Evolutionary conservation across 2,329 filamentous ascomycete genomes (phyloP), one percentile per base, ranked within the genome.

Genomic region (Arthrobotrys conoides): DNA sequence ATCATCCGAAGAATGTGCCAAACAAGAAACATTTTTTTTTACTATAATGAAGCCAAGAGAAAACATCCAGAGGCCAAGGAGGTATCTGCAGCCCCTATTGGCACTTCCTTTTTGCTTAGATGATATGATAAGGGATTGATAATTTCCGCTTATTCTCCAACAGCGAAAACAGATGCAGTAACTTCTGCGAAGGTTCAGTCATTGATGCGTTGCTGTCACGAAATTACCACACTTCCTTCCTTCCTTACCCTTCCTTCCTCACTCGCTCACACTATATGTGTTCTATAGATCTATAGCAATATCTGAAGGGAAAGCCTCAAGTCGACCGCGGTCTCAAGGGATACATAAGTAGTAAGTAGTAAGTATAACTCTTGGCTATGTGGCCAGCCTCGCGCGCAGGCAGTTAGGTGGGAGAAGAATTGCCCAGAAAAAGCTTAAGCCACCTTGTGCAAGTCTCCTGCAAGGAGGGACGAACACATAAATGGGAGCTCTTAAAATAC

Each of bases 201-300:
- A 61, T 61, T 18, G 48, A 36, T 61, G 57, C 57, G 57, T 61
- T 61, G 57, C 33, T n/a, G 57, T 44, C 10, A 14, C 18, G 18
- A 61, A 44, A 61, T 61, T 61, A 61, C 36, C 57, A 61, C 57
- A 61, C 36, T n/a, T n/a, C n/a, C n/a, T n/a, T n/a, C n/a, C n/a
- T n/a, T n/a, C n/a, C n/a, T n/a, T n/a, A n/a, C n/a, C n/a, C n/a
- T n/a, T n/a, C n/a, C n/a, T n/a, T n/a, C 8, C 20, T 36, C 16
- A 2, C 12, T 27, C 22, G 36, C n/a, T 9, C 53, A 57, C 53
- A 57, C 27, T 44, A 44, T 44, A 44, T 44, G 41, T 18, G 14
- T 3, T 18, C n/a, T n/a, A 44, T 3, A 38, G 24, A 1, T n/a
- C 16, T 18, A 36, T n/a, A n/a, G n/a, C n/a, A n/a, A n/a, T n/a